Evolutionary conservation across 2,329 filamentous ascomycete genomes (phyloP).

Genomic region (Ceratocystis alfenasii): DNA sequence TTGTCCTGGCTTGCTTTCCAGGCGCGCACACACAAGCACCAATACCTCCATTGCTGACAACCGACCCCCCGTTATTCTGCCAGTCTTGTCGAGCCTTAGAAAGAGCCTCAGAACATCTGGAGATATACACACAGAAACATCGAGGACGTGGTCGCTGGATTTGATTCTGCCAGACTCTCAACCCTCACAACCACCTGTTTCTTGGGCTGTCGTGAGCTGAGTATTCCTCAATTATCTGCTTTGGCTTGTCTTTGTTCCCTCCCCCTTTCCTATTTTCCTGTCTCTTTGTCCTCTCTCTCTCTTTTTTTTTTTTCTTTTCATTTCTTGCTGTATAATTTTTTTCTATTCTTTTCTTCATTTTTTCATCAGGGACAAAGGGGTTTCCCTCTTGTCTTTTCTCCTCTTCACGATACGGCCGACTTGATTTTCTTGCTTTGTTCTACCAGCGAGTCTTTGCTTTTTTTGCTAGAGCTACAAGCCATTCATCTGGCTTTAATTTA

Average conservation of each 20-base stretch:
- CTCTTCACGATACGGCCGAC: slow-evolving; percentile 10
- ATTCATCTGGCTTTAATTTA: not conserved
- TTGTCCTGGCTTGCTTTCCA: not conserved
- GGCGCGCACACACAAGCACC: not conserved
- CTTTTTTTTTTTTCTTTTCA: not conserved
- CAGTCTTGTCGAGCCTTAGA: not conserved
- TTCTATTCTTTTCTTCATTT: not conserved
- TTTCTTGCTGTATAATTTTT: slow-evolving; percentile 1
- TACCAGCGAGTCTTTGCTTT: not conserved
- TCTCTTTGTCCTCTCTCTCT: not conserved
- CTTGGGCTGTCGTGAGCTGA: not conserved
- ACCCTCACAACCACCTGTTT: not conserved
- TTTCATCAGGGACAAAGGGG: not conserved
- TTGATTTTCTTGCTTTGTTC: slow-evolving; percentile 5
- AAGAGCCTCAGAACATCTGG: not conserved
- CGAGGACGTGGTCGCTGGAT: not conserved
- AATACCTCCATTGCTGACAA: not conserved
- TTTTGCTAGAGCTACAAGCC: not conserved
- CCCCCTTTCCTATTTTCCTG: not conserved
- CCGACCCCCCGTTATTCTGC: not conserved
- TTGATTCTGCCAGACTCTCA: not conserved
- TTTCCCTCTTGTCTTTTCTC: not conserved
- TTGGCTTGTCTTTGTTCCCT: not conserved
- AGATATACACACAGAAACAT: not conserved
- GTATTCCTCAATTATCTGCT: not conserved